Evolutionary conservation across 805 yeast species (phyloP).

Genomic region (Cyberlindnera mrakii): DNA sequence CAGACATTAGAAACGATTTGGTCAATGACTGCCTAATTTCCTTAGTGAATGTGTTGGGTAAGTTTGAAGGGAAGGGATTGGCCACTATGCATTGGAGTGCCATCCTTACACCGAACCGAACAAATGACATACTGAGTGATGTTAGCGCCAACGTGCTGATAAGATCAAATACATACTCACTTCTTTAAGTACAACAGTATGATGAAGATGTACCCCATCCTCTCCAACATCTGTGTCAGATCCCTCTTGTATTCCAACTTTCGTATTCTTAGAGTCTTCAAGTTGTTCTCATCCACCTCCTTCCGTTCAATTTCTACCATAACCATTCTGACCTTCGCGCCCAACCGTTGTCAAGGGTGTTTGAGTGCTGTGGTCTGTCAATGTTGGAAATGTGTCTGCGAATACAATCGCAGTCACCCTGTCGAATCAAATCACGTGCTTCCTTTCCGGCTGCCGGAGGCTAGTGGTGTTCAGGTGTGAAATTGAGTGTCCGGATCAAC

Average conservation of each 20-base stretch:
- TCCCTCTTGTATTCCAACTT: constrained; percentile 15
- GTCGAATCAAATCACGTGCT: too few relatives aligned
- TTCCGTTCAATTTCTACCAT: too few relatives aligned
- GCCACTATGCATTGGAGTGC: constrained; percentile 32
- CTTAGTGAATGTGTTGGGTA: constrained; percentile 19
- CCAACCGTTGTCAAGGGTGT: too few relatives aligned
- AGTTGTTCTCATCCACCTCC: constrained; percentile 9
- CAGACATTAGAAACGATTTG: constrained; percentile 24
- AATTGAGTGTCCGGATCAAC: too few relatives aligned
- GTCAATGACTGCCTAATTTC: constrained; percentile 22
- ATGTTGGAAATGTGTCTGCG: too few relatives aligned
- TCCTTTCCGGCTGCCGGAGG: too few relatives aligned
- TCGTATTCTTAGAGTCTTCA: constrained; percentile 14
- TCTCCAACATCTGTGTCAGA: constrained; percentile 10
- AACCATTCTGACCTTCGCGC: too few relatives aligned
- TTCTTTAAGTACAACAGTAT: constrained; percentile 18
- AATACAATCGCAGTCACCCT: too few relatives aligned
- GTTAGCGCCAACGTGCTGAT: constrained; percentile 2
- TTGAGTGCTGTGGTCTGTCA: too few relatives aligned
- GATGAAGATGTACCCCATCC: constrained; percentile 19
- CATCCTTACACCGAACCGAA: constrained; percentile 27
- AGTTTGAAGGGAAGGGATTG: constrained; percentile 33
- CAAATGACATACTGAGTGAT: constrained; percentile 17
- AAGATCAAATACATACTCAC: constrained; percentile 9
- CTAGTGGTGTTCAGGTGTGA: too few relatives aligned